Percentiles rank a stretch among this genome's conserved stretches.
Evolutionary conservation across 108 stramenopile genomes (phyloP).

Genomic region (Cyclostephanos invisitatus): DNA sequence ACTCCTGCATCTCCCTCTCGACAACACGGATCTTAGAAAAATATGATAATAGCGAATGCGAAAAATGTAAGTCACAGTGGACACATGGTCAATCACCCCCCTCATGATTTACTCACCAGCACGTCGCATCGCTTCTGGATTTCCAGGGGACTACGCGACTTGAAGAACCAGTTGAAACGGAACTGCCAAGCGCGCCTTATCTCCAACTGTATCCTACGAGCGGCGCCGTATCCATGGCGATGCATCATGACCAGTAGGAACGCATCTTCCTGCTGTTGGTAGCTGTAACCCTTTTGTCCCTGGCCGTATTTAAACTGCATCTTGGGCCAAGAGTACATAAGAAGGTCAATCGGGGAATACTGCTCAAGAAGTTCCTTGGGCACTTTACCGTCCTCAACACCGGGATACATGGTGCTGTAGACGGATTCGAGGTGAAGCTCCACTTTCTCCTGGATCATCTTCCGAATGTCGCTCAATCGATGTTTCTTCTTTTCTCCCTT

Average conservation of each 20-base stretch:
- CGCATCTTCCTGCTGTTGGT: slow-evolving; percentile 95
- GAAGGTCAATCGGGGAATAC: slow-evolving; percentile 64
- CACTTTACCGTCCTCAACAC: slow-evolving; percentile 27
- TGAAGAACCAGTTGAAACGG: slow-evolving; percentile 99
- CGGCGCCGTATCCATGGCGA: slow-evolving; percentile 93
- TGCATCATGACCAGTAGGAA: slow-evolving; percentile 96
- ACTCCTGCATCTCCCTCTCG: slow-evolving; percentile 77
- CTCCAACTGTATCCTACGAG: slow-evolving; percentile 92
- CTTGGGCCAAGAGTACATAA: slow-evolving; percentile 83
- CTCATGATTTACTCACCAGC: slow-evolving; percentile 14
- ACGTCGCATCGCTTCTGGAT: slow-evolving; percentile 91
- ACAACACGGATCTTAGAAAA: slow-evolving; percentile 66
- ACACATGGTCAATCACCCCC: neutral
- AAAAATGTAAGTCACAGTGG: neutral
- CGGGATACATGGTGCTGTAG: slow-evolving; percentile 68
- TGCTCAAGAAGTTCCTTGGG: slow-evolving; percentile 67
- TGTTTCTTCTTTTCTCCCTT: slow-evolving; percentile 12
- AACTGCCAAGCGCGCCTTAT: slow-evolving; percentile 96
- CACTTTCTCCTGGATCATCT: slow-evolving; percentile 92
- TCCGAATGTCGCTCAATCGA: slow-evolving; percentile 39
- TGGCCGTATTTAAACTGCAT: slow-evolving; percentile 84
- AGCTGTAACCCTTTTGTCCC: slow-evolving; percentile 59
- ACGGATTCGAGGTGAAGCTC: slow-evolving; percentile 94
- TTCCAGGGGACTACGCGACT: slow-evolving; percentile 90
- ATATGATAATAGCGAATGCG: slow-evolving; percentile 26